Base-by-base conservation (phyloP, 345 rosid species). In the Moricandia arvensis region DNA sequence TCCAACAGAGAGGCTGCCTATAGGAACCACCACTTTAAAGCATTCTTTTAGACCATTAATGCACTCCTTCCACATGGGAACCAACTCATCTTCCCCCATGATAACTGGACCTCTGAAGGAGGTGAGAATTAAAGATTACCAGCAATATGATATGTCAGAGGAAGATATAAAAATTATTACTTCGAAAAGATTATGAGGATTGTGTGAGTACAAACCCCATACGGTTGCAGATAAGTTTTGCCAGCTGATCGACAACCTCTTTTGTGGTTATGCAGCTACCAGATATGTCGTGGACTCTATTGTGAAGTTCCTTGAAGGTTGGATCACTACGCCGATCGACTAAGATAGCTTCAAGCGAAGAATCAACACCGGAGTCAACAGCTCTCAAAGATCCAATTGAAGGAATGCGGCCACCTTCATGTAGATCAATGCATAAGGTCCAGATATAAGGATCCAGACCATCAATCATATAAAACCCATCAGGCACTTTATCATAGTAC, bases 171-270 rank as follows among this genome's bases (percentile, higher is more conserved):
- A 34, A 67, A 77, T 59, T 54, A 51, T n/a, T 51, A 67, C 60
- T 26, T 57, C 66, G 11, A 31, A 55, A 69, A 18, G 27, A 26
- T 74, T 47, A 57, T 18, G 11, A 11, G 68, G 76, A 61, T 57
- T 76, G 66, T 49, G 63, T 51, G 55, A 35, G 59, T 49, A 84
- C 95, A 82, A 82, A 96, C 99, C 99, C 97, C 97, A 96, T 84
- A 71, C 84, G 89, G 73, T 77, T 84, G 88, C 96, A 91, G 61
- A 93, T 88, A 81, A 96, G 97, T 83, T 89, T 88, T 21, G 98
- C 97, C 75, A 96, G 88, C 85, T 88, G 97, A 84, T 91, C 92
- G 73, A 93, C 98, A 69, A 96, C 91, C 74, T 96, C 99, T 80
- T 89, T 80, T 71, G 93, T 76, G 41, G 93, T 96, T 62, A 81